These are phyloP conservation scores for Coemansia sp. DNA, from an alignment of 192 early-diverging fungal species.

Conservation along the genomic window DNA sequence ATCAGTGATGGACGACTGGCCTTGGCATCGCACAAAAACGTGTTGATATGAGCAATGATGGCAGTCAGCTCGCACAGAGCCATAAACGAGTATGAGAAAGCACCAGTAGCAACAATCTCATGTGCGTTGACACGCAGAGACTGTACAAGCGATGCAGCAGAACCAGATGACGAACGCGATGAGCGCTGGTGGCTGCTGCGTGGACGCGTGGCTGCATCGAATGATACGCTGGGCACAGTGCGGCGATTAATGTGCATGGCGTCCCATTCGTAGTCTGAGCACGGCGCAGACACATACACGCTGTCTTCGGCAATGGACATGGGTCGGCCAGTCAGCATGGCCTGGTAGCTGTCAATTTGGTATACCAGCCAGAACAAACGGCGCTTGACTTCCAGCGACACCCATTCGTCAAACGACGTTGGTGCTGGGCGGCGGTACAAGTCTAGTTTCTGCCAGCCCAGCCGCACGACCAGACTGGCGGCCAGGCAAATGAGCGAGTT, in stretches of 20 bases:
- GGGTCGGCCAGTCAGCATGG: slow-evolving; percentile 50
- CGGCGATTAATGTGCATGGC: slow-evolving; percentile 17
- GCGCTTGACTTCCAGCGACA: slow-evolving; percentile 31
- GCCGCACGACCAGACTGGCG: slow-evolving; percentile 43
- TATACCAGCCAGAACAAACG: slow-evolving; percentile 54
- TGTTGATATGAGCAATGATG: slow-evolving; percentile 43
- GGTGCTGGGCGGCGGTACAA: slow-evolving; percentile 38
- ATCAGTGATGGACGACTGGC: slow-evolving; percentile 25
- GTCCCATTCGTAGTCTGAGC: slow-evolving; percentile 54
- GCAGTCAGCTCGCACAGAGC: slow-evolving; percentile 52
- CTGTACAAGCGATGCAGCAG: slow-evolving; percentile 20
- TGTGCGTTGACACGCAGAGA: slow-evolving; percentile 30
- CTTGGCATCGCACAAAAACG: slow-evolving; percentile 48
- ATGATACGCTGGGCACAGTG: not conserved
- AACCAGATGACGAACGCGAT: slow-evolving; percentile 34
- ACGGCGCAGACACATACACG: slow-evolving; percentile 49
- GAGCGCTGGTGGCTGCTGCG: slow-evolving; percentile 16
- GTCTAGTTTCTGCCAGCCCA: slow-evolving; percentile 50
- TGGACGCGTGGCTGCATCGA: not conserved
- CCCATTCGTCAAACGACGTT: slow-evolving; percentile 47
- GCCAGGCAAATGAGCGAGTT: slow-evolving; percentile 54
- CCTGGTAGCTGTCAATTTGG: slow-evolving; percentile 56
- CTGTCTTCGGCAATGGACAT: slow-evolving; percentile 49
- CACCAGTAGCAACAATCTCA: slow-evolving; percentile 49
- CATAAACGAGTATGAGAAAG: slow-evolving; percentile 56